Conservation (phyloP, 2,329 filamentous ascomycete species). For the Nemania serpens region DNA sequence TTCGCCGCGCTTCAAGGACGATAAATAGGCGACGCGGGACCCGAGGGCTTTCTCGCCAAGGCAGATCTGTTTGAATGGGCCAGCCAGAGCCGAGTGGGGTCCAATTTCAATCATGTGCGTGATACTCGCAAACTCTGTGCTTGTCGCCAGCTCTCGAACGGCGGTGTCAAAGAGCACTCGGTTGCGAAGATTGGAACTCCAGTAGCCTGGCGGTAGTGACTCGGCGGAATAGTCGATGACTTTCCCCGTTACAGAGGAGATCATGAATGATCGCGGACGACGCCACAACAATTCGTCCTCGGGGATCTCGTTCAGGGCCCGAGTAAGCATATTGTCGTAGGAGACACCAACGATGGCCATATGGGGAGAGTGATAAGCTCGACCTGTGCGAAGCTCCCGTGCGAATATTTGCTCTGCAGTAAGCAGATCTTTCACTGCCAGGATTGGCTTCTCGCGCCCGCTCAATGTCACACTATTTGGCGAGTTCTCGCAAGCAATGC, state of each 20-base stretch:
- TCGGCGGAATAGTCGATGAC: conserved; percentile 4
- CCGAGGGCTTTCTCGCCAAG: conserved; percentile 25
- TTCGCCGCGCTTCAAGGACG: conserved; percentile 31
- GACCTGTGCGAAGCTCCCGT: conserved; percentile 48
- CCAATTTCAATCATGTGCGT: conserved; percentile 38
- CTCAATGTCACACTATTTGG: conserved; percentile 53
- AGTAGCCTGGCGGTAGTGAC: conserved; percentile 30
- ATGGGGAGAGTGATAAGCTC: conserved; percentile 48
- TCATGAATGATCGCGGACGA: conserved; percentile 22
- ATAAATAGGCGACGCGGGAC: conserved; percentile 25
- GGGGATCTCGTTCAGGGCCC: conserved; percentile 18
- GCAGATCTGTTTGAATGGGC: conserved; percentile 45
- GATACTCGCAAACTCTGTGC: conserved; percentile 34
- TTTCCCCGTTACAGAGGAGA: conserved; percentile 35
- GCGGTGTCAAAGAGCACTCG: conserved; percentile 41
- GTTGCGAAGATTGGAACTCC: conserved; percentile 35
- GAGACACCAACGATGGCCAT: conserved; percentile 48
- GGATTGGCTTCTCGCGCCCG: conserved; percentile 50
- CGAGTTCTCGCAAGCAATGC: conserved; percentile 44
- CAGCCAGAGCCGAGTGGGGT: conserved; percentile 40
- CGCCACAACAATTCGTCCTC: conserved; percentile 26
- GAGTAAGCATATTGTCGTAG: conserved; percentile 26
- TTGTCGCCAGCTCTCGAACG: conserved; percentile 44
- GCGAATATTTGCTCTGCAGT: conserved; percentile 53
- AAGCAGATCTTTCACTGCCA: conserved; percentile 46